Conservation (phyloP, 2,329 filamentous ascomycete species). For the Aspergillus pseudoglaucus region DNA sequence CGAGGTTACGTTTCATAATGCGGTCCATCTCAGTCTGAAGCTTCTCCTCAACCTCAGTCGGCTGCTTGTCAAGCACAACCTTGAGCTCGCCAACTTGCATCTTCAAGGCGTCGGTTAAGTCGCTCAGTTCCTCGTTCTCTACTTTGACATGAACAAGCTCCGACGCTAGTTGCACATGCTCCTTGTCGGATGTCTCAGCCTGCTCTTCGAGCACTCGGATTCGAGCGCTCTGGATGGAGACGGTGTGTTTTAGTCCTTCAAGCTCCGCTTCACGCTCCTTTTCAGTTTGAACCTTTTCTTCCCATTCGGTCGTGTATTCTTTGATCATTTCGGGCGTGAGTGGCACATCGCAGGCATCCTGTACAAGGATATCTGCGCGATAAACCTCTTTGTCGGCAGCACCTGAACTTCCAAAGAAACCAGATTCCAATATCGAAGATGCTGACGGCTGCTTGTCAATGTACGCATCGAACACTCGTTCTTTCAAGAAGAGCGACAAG, state of each 20-base stretch:
- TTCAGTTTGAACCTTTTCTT: constrained; percentile 77
- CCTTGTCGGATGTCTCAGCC: constrained; percentile 77
- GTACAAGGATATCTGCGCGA: constrained; percentile 84
- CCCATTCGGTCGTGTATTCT: constrained; percentile 79
- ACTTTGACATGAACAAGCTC: constrained; percentile 90
- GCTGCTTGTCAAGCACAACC: constrained; percentile 81
- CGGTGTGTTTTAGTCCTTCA: constrained; percentile 62
- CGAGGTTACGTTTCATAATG: constrained; percentile 84
- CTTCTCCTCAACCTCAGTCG: constrained; percentile 74
- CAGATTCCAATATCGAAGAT: constrained; percentile 89
- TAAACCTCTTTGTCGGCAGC: constrained; percentile 92
- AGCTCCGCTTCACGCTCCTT: constrained; percentile 78
- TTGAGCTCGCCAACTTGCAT: constrained; percentile 80
- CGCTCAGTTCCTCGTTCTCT: constrained; percentile 80
- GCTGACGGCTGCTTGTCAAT: constrained; percentile 90
- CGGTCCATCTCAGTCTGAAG: constrained; percentile 82
- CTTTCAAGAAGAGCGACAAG: constrained; percentile 84
- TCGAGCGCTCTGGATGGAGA: constrained; percentile 61
- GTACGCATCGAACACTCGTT: constrained; percentile 91
- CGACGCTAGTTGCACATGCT: constrained; percentile 85
- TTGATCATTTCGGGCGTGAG: constrained; percentile 77
- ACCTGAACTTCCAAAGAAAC: constrained; percentile 91
- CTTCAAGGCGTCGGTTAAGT: constrained; percentile 82
- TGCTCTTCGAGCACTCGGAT: constrained; percentile 83
- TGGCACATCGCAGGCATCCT: constrained; percentile 82